These are phyloP conservation scores for Xylaria sp. DNA, from an alignment of 2,329 filamentous ascomycete species.

Conservation along the genomic window DNA sequence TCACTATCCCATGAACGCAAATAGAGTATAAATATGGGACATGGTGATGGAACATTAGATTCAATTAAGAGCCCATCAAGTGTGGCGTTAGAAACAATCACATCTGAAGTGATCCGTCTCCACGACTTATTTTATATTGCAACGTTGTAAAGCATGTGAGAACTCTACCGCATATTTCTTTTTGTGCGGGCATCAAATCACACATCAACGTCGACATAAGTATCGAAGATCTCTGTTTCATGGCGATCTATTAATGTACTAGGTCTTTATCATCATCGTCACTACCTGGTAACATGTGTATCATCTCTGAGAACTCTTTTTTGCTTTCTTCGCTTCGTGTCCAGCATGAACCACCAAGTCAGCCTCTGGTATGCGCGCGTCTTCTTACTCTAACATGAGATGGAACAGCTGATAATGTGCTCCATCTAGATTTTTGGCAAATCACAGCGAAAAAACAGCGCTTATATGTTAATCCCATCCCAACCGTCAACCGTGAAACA, in stretches of 20 bases:
- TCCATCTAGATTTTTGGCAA: conserved; percentile 38
- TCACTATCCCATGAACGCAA: conserved; percentile 5
- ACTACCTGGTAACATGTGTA: conserved; percentile 30
- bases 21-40: conserved; percentile 17
- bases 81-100: background rate
- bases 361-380: conserved; percentile 19
- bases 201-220: background rate
- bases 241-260: conserved; percentile 33
- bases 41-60: conserved; percentile 27
- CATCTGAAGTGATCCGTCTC: background rate
- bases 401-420: conserved; percentile 16
- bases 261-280: conserved; percentile 23
- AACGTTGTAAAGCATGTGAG: background rate
- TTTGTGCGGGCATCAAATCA: background rate
- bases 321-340: conserved; percentile 17
- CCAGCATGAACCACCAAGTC: conserved; percentile 7
- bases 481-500: conserved; percentile 40
- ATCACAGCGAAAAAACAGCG: conserved; percentile 39
- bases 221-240: conserved; percentile 12
- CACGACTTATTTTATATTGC: background rate
- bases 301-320: conserved; percentile 19
- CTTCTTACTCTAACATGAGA: conserved; percentile 24
- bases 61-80: background rate
- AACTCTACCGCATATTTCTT: background rate
- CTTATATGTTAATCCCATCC: conserved; percentile 43